Base-by-base conservation (phyloP, 306 rosid species). In the Acacia confusa region DNA sequence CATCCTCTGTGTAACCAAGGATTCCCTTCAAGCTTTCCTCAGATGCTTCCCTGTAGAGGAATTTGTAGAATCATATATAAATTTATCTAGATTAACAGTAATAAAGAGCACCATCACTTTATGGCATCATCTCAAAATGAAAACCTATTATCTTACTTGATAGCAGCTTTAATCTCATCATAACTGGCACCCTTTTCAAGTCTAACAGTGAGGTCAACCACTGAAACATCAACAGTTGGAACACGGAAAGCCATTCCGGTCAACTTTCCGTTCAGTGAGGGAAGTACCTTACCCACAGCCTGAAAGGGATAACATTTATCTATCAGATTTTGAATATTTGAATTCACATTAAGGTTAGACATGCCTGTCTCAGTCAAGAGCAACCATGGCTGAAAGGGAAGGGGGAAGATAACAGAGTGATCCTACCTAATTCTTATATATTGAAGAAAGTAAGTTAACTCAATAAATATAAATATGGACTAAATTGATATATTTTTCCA, bases 181-280 rank as follows among this genome's bases (percentile, higher is more conserved):
- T 93, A 95, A 65, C 75, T 80, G 0, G 98, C 99, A 41, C 53
- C 68, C 84, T 93, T 95, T 82, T 87, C 93, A 58, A 93, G 82
- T 75, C 97, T 90, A 41, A 89, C 95, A n/a, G 99, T 93, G 48
- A 95, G 97, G 79, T 95, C 99, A 60, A 95, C 98, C 70, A 95
- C 97, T 25, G 97, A 93, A 81, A 95, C 99, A 75, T 95, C 97
- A 19, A 93, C 89, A 1, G 99, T 95, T 34, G 97, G 98, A 41
- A 95, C 99, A 63, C 99, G 89, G 86, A 95, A 95, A 10, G 97
- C 44, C 99, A 95, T 93, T 79, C 97, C 97, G 1, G 99, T 95
- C 84, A 95, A 82, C 77, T 95, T 95, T 9, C 94, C 95, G 4
- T 95, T 95, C 41, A 95, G 89, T 67, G 89, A 32, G 43, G 99